Base-by-base conservation (phyloP, 2,329 filamentous ascomycete species). In the Sarocladium kiliense region DNA sequence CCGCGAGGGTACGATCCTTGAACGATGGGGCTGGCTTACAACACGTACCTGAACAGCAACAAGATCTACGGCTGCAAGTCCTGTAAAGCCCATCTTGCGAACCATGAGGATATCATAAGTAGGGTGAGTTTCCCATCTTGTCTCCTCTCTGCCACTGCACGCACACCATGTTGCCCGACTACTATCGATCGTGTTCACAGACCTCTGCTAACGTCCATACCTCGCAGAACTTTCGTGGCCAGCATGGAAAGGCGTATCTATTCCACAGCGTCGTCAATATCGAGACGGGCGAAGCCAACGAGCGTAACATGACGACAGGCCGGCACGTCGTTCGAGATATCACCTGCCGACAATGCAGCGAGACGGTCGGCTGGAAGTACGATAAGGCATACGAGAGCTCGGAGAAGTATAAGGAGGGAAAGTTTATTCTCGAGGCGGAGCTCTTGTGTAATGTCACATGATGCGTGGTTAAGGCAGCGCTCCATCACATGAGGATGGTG, bases 391-490 rank as follows among this genome's bases (percentile, higher is more conserved):
- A 89, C 70, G 94, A 99, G 76, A 73, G 77, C 32, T 86, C 81
- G 60, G 93, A 99, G 80, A 96, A 96, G 75, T 99, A 99, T 75
- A 99, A 99, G 77, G 94, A 99, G 78, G 92, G 91, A 55, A 99
- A 97, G 75, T 97, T 89, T 70, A 99, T 99, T 58, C 79, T 99
- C 56, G 93, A 97, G 77, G 89, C 89, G 30, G 92, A 96, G 75
- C 74, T 97, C 60, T 78, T 97, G 37, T 93, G 89, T 71, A 86
- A 85, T 62, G 91, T 97, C 58, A 82, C 77, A 64, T 85, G 66
- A 68, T 36, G 16, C 19, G 51, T 32, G 30, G 30, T 32, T 32
- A 32, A 32, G 30, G 30, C 30, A n/a, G n/a, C n/a, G n/a, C n/a
- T n/a, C n/a, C n/a, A n/a, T n/a, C n/a, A n/a, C n/a, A n/a, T n/a